These are phyloP conservation scores for Alternaria tenuissima DNA, from an alignment of 2,329 filamentous ascomycete species.

Conservation along the genomic window DNA sequence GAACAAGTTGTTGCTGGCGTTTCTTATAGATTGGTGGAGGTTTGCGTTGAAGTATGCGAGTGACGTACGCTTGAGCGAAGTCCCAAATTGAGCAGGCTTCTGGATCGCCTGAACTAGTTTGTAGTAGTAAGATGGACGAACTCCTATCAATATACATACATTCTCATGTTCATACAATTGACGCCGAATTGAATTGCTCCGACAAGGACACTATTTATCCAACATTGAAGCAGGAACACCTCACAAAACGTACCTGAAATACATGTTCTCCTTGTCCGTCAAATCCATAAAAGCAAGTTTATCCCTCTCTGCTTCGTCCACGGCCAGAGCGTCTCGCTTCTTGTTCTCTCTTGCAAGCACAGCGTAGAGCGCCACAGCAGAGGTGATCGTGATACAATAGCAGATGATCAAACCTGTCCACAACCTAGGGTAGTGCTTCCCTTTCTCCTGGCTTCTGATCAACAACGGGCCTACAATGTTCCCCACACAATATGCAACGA, in stretches of 20 bases:
- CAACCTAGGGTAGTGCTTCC: slow-evolving; percentile 72
- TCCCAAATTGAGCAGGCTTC: slow-evolving; percentile 1
- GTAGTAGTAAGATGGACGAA: background rate
- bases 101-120: background rate
- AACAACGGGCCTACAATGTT: slow-evolving; percentile 81
- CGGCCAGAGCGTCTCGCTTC: slow-evolving; percentile 60
- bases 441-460: slow-evolving; percentile 71
- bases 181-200: background rate
- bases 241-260: slow-evolving; percentile 62
- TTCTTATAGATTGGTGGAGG: background rate
- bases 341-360: slow-evolving; percentile 59
- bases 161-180: background rate
- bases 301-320: slow-evolving; percentile 68
- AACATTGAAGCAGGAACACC: background rate
- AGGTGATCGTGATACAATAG: slow-evolving; percentile 72
- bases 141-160: background rate
- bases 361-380: slow-evolving; percentile 65
- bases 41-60: background rate
- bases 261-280: slow-evolving; percentile 66
- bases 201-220: background rate
- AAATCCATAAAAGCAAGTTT: slow-evolving; percentile 56
- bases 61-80: background rate
- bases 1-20: slow-evolving; percentile 9
- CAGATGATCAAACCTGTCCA: slow-evolving; percentile 74
- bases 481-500: slow-evolving; percentile 77